These are phyloP conservation scores for Knufia petricola DNA, from an alignment of 2,329 filamentous ascomycete genomes.

Conservation along the genomic window DNA sequence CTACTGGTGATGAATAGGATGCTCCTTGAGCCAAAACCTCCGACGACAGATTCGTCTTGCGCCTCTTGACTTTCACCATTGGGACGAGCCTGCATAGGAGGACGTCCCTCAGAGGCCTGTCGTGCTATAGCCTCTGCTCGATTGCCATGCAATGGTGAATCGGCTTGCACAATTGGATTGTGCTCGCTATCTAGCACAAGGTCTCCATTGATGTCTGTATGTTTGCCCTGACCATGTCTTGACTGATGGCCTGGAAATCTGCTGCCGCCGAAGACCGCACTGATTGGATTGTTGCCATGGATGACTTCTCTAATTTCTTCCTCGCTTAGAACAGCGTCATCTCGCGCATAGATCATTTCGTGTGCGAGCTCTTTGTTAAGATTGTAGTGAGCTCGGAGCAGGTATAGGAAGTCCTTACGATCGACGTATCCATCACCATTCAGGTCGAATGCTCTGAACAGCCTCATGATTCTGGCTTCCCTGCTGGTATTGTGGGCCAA, in stretches of 20 bases:
- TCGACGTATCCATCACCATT: conserved; percentile 79
- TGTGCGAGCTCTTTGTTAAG: conserved; percentile 82
- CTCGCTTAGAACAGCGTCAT: conserved; percentile 67
- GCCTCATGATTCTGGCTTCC: conserved; percentile 55
- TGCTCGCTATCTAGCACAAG: conserved; percentile 46
- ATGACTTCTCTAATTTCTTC: conserved; percentile 68
- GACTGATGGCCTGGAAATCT: conserved; percentile 55
- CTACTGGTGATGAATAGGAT: conserved; percentile 9
- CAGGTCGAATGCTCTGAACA: conserved; percentile 85
- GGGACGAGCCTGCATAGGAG: background rate
- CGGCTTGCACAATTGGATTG: conserved; percentile 49
- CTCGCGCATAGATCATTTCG: conserved; percentile 68
- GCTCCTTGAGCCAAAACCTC: background rate
- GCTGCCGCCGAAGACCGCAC: conserved; percentile 63
- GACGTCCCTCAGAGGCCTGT: conserved; percentile 24
- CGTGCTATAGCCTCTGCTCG: conserved; percentile 52
- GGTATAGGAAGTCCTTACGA: conserved; percentile 76
- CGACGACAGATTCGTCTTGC: conserved; percentile 4
- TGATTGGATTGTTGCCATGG: conserved; percentile 64
- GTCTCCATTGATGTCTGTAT: conserved; percentile 53
- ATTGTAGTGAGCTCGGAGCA: conserved; percentile 87
- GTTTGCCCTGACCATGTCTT: conserved; percentile 58
- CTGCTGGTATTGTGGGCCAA: conserved; percentile 49
- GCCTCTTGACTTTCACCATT: background rate
- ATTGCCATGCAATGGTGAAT: conserved; percentile 50